phyloP scores from a whole-genome alignment of 441 rosid genomes.

The Syzygium malaccense region DNA sequence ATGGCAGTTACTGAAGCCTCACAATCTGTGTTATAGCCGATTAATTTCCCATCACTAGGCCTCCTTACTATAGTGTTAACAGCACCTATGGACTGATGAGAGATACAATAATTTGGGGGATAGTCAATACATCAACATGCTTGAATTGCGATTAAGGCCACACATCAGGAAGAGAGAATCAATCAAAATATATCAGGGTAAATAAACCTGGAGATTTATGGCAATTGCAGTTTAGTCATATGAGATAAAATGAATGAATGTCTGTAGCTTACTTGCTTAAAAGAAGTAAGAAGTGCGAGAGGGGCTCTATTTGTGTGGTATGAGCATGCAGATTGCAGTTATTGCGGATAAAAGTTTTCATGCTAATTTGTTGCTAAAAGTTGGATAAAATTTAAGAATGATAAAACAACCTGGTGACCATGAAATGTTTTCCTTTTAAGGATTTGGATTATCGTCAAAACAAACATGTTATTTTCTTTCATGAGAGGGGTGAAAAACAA shows the following conservation, averaged over 20 bases:
- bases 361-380: neutral
- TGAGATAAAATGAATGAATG: neutral
- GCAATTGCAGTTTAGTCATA: neutral
- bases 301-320: neutral
- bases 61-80: slow-evolving; percentile 48
- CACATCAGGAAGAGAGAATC: neutral
- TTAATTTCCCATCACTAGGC: slow-evolving; percentile 38
- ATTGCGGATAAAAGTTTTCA: neutral
- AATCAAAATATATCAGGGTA: neutral
- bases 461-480: neutral
- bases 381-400: neutral
- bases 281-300: neutral
- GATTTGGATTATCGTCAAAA: neutral
- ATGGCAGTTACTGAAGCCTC: slow-evolving; percentile 45
- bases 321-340: neutral
- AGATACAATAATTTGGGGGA: neutral
- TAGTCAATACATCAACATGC: neutral
- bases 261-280: neutral
- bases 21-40: slow-evolving; percentile 50
- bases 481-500: neutral
- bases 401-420: neutral
- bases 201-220: neutral
- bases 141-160: neutral
- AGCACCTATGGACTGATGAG: slow-evolving; percentile 45
- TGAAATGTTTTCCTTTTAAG: neutral